Evolutionary conservation across 116 monocot genomes (phyloP).

Genomic region (Papilionanthe hybrid): DNA sequence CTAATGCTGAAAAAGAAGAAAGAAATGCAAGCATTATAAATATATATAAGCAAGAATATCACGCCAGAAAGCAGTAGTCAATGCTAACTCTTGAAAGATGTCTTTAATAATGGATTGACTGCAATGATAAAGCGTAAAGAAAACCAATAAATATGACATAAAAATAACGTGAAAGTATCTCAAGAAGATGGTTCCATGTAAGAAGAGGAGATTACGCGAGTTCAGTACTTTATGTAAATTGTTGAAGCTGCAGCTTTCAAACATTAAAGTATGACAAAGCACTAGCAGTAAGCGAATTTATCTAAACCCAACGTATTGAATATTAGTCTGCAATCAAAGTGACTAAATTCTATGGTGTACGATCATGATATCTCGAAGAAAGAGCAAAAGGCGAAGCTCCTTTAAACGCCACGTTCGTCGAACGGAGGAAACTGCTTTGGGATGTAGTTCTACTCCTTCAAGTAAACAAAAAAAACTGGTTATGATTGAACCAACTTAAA

Average conservation of each 20-base stretch:
- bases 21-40: conserved; percentile 3
- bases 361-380: not conserved
- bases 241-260: not conserved
- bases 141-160: not conserved
- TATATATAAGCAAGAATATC: not conserved
- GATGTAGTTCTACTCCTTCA: too few species aligned
- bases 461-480: too few species aligned
- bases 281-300: not conserved
- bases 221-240: not conserved
- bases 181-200: not conserved
- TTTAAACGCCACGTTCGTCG: too few species aligned
- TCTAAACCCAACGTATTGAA: not conserved
- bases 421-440: too few species aligned
- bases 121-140: not conserved
- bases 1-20: conserved; percentile 48
- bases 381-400: not conserved
- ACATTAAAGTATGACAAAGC: not conserved
- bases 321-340: not conserved
- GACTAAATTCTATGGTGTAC: not conserved
- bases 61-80: not conserved
- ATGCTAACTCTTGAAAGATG: not conserved
- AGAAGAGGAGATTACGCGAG: not conserved
- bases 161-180: not conserved
- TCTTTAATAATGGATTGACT: too few species aligned
- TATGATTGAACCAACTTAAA: too few species aligned